Evolutionary conservation across 1,284 basidiomycete species (phyloP).

Genomic region (Vanrija sp.): DNA sequence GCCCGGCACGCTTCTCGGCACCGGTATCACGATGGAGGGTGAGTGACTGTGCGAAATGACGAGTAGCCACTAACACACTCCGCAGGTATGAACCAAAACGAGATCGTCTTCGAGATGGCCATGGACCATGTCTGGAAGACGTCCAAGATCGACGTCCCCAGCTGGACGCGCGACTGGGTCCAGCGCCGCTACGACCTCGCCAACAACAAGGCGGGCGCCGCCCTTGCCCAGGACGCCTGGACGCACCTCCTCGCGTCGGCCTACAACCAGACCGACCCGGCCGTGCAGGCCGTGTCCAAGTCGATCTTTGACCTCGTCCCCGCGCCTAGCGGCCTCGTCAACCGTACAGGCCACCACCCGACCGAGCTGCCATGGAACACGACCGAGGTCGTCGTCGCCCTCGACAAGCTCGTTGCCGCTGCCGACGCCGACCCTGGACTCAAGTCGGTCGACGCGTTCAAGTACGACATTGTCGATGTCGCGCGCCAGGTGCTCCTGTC

Average conservation of each 20-base stretch:
- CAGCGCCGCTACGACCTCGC: conserved; percentile 46
- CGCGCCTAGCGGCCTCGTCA: conserved; percentile 43
- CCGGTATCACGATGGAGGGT: conserved; percentile 52
- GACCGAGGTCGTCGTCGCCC: conserved; percentile 46
- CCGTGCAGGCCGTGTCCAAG: conserved; percentile 50
- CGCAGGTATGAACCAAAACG: conserved; percentile 54
- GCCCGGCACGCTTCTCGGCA: conserved; percentile 26
- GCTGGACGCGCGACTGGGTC: conserved; percentile 47
- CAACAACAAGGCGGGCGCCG: conserved; percentile 23
- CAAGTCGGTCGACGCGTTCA: conserved; percentile 44
- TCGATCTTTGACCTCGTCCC: conserved; percentile 50
- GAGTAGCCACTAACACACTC: conserved; percentile 51
- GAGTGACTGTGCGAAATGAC: conserved; percentile 53
- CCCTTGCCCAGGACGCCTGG: conserved; percentile 47
- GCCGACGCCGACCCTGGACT: conserved; percentile 25
- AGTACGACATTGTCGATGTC: conserved; percentile 52
- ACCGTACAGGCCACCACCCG: conserved; percentile 44
- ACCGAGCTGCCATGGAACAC: conserved; percentile 51
- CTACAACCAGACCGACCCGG: conserved; percentile 48
- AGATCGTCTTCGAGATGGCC: conserved; percentile 52
- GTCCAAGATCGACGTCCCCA: conserved; percentile 37
- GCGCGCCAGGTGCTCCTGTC: conserved; percentile 52
- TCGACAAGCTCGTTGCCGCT: conserved; percentile 46
- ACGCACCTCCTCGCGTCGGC: conserved; percentile 48
- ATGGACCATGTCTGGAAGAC: conserved; percentile 52